Evolutionary conservation across 2,329 filamentous ascomycete species (phyloP).

Genomic region (Fusarium decemcellulare): DNA sequence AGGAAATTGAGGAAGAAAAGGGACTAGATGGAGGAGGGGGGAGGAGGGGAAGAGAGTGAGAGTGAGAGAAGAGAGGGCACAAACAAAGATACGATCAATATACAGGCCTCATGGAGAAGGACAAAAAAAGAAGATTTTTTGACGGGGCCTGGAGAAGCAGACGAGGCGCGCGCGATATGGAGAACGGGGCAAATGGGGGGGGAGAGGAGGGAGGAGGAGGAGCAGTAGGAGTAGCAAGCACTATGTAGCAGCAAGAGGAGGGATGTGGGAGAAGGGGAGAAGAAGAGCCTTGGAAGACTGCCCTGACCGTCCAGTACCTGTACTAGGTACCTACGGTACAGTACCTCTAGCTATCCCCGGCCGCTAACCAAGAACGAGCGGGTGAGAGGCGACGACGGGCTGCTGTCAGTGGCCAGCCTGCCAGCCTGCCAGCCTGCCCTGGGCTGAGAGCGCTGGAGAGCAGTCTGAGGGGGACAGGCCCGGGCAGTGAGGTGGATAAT

Average conservation of each 20-base stretch:
- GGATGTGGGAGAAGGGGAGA: not conserved
- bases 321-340: not conserved
- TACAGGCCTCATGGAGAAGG: slow-evolving; percentile 54
- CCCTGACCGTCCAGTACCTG: no score
- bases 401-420: slow-evolving; percentile 14
- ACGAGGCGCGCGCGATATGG: slow-evolving; percentile 44
- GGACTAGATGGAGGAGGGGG: slow-evolving; percentile 29
- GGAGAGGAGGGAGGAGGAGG: slow-evolving; percentile 41
- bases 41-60: slow-evolving; percentile 21
- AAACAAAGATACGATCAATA: slow-evolving; percentile 54
- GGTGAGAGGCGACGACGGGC: slow-evolving; percentile 9
- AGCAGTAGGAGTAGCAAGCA: slow-evolving; percentile 37
- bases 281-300: not conserved
- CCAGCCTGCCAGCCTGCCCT: slow-evolving; percentile 1
- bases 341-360: not conserved
- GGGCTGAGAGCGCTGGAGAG: not conserved
- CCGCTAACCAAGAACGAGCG: slow-evolving; percentile 23
- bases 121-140: slow-evolving; percentile 43
- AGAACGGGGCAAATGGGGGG: slow-evolving; percentile 40
- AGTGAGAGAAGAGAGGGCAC: slow-evolving; percentile 38
- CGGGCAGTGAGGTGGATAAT: slow-evolving; percentile 1
- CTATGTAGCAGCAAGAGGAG: slow-evolving; percentile 23
- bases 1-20: slow-evolving; percentile 33
- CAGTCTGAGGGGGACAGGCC: not conserved
- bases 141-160: slow-evolving; percentile 48